A percentile compares a stretch with the other conserved stretches of the same genome.
Conservation (phyloP, 176 grass and related monocot genomes). For the Avena atlantica region DNA sequence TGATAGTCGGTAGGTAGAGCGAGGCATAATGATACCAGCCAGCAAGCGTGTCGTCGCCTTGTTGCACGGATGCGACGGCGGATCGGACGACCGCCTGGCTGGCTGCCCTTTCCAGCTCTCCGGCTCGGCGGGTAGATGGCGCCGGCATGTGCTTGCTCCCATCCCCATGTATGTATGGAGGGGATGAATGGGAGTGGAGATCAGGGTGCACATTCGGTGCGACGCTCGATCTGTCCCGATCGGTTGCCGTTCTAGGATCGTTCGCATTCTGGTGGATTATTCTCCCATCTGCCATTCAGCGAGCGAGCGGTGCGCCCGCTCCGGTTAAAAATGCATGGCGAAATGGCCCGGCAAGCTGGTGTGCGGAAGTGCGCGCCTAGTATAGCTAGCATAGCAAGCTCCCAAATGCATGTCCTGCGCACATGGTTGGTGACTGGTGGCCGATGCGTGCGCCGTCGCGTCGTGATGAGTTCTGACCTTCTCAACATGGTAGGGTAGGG, state of each 20-base stretch:
- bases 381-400: neutral
- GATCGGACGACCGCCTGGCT: neutral
- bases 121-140: neutral
- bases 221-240: neutral
- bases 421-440: neutral
- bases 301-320: neutral
- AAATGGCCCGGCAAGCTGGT: neutral
- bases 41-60: neutral
- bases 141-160: neutral
- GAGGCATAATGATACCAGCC: neutral
- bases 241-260: neutral
- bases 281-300: neutral
- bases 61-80: neutral
- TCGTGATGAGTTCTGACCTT: neutral
- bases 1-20: neutral
- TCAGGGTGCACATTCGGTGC: neutral
- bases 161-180: too few relatives aligned
- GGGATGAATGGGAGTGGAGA: neutral
- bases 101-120: slow-evolving; percentile 1
- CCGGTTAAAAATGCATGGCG: neutral
- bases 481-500: neutral
- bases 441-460: neutral
- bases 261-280: neutral
- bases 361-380: neutral
- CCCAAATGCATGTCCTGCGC: neutral